Percentiles rank a stretch among this genome's conserved stretches.
Evolutionary conservation across 306 rosid species (phyloP).

Genomic region (Elaeagnus macrophylla): DNA sequence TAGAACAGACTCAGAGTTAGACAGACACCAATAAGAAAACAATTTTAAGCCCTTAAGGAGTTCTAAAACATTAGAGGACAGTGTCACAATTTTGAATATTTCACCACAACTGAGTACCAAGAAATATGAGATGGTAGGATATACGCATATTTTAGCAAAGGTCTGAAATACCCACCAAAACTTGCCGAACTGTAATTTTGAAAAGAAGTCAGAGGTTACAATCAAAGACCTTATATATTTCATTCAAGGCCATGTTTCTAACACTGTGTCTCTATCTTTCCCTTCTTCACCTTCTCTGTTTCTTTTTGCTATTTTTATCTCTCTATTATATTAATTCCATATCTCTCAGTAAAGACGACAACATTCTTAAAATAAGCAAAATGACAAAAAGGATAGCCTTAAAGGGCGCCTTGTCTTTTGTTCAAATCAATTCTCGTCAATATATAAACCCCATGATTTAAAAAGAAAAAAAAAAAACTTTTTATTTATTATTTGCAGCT

Average conservation of each 20-base stretch:
- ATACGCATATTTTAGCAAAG: slow-evolving; percentile 6
- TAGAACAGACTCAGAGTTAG: too few relatives aligned
- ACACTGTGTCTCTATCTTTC: background rate
- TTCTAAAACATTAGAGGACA: too few relatives aligned
- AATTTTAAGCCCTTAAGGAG: too few relatives aligned
- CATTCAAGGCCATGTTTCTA: slow-evolving; percentile 20
- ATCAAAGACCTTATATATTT: slow-evolving; percentile 12
- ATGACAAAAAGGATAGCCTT: slow-evolving; percentile 38
- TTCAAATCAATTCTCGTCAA: slow-evolving; percentile 27
- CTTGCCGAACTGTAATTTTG: slow-evolving; percentile 3
- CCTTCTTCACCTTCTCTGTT: background rate
- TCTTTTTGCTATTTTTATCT: slow-evolving; percentile 12
- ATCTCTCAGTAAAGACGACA: too few relatives aligned
- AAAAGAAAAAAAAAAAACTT: too few relatives aligned
- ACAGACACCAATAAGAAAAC: too few relatives aligned
- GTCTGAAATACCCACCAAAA: slow-evolving; percentile 28
- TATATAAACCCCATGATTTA: background rate
- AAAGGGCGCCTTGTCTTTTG: slow-evolving; percentile 33
- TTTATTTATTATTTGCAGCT: too few relatives aligned
- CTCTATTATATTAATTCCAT: background rate
- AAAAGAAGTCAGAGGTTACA: slow-evolving; percentile 26
- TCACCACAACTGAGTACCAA: too few relatives aligned
- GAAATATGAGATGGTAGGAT: background rate
- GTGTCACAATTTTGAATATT: too few relatives aligned
- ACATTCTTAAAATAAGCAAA: slow-evolving; percentile 11